Base-by-base conservation (phyloP, 2,329 filamentous ascomycete species). In the Aspergillus costaricaensis region DNA sequence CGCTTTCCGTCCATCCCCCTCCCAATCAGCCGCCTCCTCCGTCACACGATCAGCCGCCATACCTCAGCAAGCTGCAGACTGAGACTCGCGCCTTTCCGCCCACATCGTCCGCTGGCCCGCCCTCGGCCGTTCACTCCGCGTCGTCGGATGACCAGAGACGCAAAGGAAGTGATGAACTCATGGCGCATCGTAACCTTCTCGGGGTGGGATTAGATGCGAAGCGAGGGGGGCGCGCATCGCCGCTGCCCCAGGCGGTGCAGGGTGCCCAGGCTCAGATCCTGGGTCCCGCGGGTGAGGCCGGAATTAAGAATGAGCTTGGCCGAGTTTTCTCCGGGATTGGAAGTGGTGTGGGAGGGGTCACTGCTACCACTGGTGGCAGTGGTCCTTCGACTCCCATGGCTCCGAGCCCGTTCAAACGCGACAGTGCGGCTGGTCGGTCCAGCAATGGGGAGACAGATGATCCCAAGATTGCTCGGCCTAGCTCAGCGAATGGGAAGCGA, bases 261-360 rank as follows among this genome's bases (percentile, higher is more conserved):
- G 94, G 94, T 21, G 93, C 91, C 1, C 93, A 96, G 74, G 87
- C 89, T 15, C 90, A 92, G 68, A 85, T 90, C 41, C 85, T 90
- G 56, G 91, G 90, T 3, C 91, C 92, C 5, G 86, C 88, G 14
- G 90, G 89, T 15, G 92, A 96, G 74, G 90, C 92, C 10, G 90
- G 90, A 47, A 96, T 97, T 71, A 96, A 97, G 81, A 96, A 88
- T 72, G 94, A 97, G 74, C 93, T 97, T 73, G 93, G 93, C 27
- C 88, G 92, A 63, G 96, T 97, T 83, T 97, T 96, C 77, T 92
- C 91, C 17, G 94, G 94, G n/a, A 92, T 98, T 66, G 93, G 88
- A 15, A 88, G 86, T 73, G 88, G 88, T 38, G 81, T 88, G 17
- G 85, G 86, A 30, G 82, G 82, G 63, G 77, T 79, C 27, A 82